Evolutionary conservation across 495 filamentous ascomycete genomes (phyloP).

Genomic region (Daldinia caldariorum): DNA sequence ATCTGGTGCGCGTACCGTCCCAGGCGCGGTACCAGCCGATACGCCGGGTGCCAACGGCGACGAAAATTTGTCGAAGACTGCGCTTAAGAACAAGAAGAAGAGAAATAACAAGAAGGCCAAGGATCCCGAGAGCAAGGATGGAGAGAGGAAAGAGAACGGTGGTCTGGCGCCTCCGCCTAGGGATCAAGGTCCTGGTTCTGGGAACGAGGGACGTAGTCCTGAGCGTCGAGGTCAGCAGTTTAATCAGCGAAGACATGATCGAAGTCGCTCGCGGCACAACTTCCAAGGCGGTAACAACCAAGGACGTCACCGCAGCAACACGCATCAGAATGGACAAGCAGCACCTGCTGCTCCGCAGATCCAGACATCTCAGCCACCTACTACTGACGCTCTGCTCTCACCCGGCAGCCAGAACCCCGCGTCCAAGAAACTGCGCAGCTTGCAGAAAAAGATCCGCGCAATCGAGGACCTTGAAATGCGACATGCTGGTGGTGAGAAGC

Average conservation of each 20-base stretch:
- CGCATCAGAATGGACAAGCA: conserved; percentile 55
- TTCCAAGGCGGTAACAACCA: conserved; percentile 50
- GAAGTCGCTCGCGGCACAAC: conserved; percentile 68
- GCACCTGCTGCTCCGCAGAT: conserved; percentile 37
- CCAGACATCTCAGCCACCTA: conserved; percentile 46
- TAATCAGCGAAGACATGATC: conserved; percentile 60
- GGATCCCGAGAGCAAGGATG: conserved; percentile 64
- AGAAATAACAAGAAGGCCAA: conserved; percentile 94
- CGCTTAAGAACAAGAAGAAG: conserved; percentile 99
- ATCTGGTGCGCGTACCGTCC: conserved; percentile 59
- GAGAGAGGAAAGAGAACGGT: conserved; percentile 39
- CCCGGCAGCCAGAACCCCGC: conserved; percentile 63
- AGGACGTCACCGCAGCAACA: conserved; percentile 58
- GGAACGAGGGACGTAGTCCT: conserved; percentile 68
- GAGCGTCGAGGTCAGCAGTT: conserved; percentile 64
- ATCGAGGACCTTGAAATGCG: conserved; percentile 99
- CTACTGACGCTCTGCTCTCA: conserved; percentile 55
- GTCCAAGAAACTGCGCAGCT: conserved; percentile 85
- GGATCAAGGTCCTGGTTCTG: conserved; percentile 50
- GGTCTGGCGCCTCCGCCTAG: conserved; percentile 56
- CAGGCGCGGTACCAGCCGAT: conserved; percentile 78
- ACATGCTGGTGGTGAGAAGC: conserved; percentile 89
- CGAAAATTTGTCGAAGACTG: conserved; percentile 82
- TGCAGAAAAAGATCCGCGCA: conserved; percentile 95
- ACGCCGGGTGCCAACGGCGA: conserved; percentile 71